These are phyloP conservation scores for Medicago truncatula DNA, from an alignment of 306 rosid species.

Conservation along the genomic window DNA sequence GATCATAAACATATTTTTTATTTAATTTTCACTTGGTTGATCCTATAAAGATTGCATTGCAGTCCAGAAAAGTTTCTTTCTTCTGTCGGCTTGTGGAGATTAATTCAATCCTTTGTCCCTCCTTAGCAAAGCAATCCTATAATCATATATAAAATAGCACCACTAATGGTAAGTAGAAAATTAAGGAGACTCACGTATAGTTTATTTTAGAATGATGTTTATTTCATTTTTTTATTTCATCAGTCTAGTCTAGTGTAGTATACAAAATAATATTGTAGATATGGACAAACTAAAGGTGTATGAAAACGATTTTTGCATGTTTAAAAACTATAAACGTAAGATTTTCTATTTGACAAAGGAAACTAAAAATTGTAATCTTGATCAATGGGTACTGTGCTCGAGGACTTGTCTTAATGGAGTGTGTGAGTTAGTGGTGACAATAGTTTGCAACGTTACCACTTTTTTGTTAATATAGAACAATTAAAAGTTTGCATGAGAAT, in stretches of 20 bases:
- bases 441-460: background rate
- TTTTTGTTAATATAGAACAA: background rate
- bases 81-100: constrained; percentile 43
- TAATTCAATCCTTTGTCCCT: constrained; percentile 42
- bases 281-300: constrained; percentile 37
- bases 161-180: constrained; percentile 8
- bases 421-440: background rate
- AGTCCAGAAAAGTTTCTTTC: constrained; percentile 41
- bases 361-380: background rate
- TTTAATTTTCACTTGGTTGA: constrained; percentile 43
- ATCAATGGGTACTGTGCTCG: constrained; percentile 50
- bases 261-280: background rate
- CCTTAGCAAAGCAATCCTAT: constrained; percentile 35
- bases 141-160: background rate
- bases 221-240: constrained; percentile 27
- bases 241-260: background rate
- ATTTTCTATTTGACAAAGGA: constrained; percentile 29
- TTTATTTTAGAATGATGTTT: constrained; percentile 24
- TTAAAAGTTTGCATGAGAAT: background rate
- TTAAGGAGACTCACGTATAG: background rate
- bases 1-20: constrained; percentile 9
- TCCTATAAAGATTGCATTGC: constrained; percentile 54
- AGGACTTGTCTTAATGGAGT: constrained; percentile 28
- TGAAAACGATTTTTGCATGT: constrained; percentile 37
- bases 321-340: constrained; percentile 5